phyloP scores from a whole-genome alignment of 305 asterid species.

The Fraxinus angustifolia region DNA sequence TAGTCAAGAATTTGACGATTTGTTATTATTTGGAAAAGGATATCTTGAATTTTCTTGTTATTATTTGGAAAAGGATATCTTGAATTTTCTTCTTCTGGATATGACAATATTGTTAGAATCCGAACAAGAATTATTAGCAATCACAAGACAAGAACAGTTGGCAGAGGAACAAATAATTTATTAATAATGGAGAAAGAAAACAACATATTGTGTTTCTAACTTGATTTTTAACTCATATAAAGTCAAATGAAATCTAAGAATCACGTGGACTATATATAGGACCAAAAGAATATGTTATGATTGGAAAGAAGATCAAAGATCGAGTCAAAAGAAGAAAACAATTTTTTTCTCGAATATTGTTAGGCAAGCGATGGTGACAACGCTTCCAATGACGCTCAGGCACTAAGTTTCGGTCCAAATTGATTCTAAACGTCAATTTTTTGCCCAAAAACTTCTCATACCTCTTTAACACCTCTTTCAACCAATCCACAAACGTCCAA shows the following conservation, averaged over 20 bases:
- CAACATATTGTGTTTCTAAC: neutral
- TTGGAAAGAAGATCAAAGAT: neutral
- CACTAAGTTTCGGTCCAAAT: neutral
- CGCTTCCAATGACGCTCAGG: neutral
- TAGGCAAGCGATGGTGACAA: neutral
- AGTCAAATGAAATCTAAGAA: neutral
- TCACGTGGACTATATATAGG: neutral
- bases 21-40: neutral
- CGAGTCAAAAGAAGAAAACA: neutral
- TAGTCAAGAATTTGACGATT: neutral
- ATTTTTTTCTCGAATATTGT: neutral
- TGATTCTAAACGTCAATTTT: neutral
- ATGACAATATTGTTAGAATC: neutral
- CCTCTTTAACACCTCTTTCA: neutral
- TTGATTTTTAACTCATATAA: too few species aligned
- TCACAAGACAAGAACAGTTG: neutral
- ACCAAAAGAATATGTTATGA: too few species aligned
- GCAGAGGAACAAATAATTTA: too few species aligned
- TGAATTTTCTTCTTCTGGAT: neutral
- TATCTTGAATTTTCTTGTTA: neutral
- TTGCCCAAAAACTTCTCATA: neutral
- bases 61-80: neutral
- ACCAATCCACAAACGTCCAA: neutral
- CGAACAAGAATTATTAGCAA: neutral
- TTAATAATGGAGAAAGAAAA: neutral